Base-by-base conservation (phyloP, 2,329 filamentous ascomycete species). In the Fusarium fujikuroi region DNA sequence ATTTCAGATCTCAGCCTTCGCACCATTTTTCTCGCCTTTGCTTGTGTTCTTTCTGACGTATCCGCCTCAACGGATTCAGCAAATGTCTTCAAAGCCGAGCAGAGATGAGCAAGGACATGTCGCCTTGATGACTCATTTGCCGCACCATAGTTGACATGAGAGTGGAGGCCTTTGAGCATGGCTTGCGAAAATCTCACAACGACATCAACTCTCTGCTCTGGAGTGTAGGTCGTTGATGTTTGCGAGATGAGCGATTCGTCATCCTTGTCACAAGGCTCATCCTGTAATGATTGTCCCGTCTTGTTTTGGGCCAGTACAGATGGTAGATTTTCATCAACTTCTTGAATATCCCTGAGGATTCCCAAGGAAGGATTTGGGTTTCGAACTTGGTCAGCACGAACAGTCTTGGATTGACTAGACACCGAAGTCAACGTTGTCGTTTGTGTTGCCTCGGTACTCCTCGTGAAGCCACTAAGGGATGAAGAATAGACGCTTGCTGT, bases 271-370 rank as follows among this genome's bases (percentile, higher is more conserved):
- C 2, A 12, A 4, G 0, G 16, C 9, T 25, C 42, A 44, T 44
- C 4, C 16, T 18, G 15, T 18, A 0, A 2, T 18, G 11, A 11
- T 23, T 4, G n/a, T 12, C 15, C 7, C 1, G 6, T 5, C 42
- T 8, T 18, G 10, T 23, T 23, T 16, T 43, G 42, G 5, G 15
- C 15, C n/a, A 25, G 42, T 18, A 18, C 16, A 5, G 42, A 18
- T 44, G n/a, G 16, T 8, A n/a, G 0, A 18, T 25, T 5, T 9
- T 44, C 42, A 23, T 25, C 42, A 25, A 18, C 42, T 44, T 44
- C 42, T 44, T 18, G 42, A 11, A 25, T 25, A 4, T 44, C 7
- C 0, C 42, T 4, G 10, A 44, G 42, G 10, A 9, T 9, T 25
- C 16, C 42, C 5, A 44, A 18, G 4, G n/a, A 5, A 18, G n/a